phyloP scores from a whole-genome alignment of 352 stramenopile genomes.

The Phytopythium mirpurense region DNA sequence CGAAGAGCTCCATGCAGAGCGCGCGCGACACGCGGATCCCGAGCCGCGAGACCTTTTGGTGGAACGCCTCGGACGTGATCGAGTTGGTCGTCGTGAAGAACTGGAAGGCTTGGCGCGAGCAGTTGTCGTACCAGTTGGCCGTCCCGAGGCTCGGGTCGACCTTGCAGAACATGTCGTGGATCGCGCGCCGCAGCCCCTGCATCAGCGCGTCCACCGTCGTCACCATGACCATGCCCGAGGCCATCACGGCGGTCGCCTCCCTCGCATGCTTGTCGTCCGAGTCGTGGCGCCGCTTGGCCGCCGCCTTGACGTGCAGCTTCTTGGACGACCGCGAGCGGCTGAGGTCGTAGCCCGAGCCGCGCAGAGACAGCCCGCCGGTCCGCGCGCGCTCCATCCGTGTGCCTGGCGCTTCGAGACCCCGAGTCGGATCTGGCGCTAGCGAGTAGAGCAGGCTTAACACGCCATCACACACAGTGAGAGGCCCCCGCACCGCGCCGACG shows the following conservation, averaged over 20 bases:
- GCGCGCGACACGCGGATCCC: conserved; percentile 35
- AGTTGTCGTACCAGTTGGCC: conserved; percentile 49
- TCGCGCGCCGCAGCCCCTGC: conserved; percentile 38
- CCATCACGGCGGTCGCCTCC: too few species aligned
- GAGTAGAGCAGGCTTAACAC: not conserved
- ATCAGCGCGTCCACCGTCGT: conserved; percentile 40
- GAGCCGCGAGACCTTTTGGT: conserved; percentile 56
- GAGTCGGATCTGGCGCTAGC: not conserved
- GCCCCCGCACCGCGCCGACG: not conserved
- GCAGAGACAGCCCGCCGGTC: conserved; percentile 26
- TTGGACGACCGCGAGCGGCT: conserved; percentile 9
- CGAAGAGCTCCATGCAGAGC: conserved; percentile 53
- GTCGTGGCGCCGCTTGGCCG: conserved; percentile 5
- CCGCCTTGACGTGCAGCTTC: conserved; percentile 8
- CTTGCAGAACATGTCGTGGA: conserved; percentile 44
- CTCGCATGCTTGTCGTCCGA: not conserved
- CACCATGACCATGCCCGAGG: conserved; percentile 13
- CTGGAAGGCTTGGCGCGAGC: conserved; percentile 57
- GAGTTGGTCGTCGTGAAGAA: conserved; percentile 76
- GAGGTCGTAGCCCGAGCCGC: conserved; percentile 30
- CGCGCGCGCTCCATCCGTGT: conserved; percentile 20
- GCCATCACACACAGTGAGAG: conserved; percentile 4
- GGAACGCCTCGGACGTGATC: conserved; percentile 63
- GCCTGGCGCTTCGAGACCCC: not conserved
- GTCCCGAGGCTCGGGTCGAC: conserved; percentile 29